Base-by-base conservation (phyloP, 2,329 filamentous ascomycete species). In the Pseudogymnoascus sp. region DNA sequence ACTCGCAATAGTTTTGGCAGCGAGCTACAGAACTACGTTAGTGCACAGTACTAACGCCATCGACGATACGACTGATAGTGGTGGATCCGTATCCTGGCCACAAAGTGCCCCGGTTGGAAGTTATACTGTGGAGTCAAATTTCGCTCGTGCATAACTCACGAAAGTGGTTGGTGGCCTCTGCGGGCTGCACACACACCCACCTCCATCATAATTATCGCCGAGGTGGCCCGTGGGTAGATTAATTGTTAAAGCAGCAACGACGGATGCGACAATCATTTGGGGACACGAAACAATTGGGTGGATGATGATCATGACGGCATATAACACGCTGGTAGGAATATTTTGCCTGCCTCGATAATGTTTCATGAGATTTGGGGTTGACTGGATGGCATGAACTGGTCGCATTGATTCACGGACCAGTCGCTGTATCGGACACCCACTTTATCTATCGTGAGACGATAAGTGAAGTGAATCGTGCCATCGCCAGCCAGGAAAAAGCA, bases 81-180 rank as follows among this genome's bases (percentile, higher is more conserved):
- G 49, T 55, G 49, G 49, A 55, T 55, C 28, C 9, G n/a, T 33
- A 55, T 33, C 49, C n/a, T 55, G 49, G 49, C 49, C 49, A 55
- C 2, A 12, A 4, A 33, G 28, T 6, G 49, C 49, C 49, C 49
- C n/a, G 28, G 49, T 55, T 19, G 11, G 28, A 55, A 55, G 49
- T 55, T 55, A 55, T 55, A 55, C 49, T 55, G 49, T 55, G 49
- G 49, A 55, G 49, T 33, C 49, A 55, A 55, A 55, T 55, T 55
- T 55, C 49, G 49, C 49, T 28, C 49, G 28, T 55, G 49, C 49
- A 55, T 55, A 55, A 55, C 33, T 19, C 30, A 55, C 49, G 49
- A 55, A 55, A 55, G 49, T 55, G 49, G 49, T 55, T 33, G 49
- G 45, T 55, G 45, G 45, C 25, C 45, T 55, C n/a, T 55, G 25